Percentiles rank a stretch among this genome's conserved stretches.
phyloP scores from a whole-genome alignment of 1,284 basidiomycete genomes.

The Trichosporon sp. region DNA sequence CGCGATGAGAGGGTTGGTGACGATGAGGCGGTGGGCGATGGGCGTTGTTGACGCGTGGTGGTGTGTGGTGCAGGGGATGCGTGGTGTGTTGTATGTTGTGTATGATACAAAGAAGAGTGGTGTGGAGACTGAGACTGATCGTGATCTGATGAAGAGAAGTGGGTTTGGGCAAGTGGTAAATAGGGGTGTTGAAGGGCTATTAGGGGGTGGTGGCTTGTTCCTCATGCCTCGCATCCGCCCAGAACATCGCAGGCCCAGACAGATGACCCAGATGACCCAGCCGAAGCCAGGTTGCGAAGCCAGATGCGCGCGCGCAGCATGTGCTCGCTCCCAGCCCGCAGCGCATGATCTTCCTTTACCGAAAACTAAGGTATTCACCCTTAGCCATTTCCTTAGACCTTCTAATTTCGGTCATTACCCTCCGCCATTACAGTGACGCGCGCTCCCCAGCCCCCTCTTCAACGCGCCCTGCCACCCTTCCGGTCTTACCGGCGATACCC shows the following conservation, averaged over 20 bases:
- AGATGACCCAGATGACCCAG: neutral
- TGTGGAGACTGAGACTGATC: conserved; percentile 4
- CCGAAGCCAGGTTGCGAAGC: no score
- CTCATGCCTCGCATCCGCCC: neutral
- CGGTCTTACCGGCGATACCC: conserved; percentile 19
- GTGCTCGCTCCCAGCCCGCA: neutral
- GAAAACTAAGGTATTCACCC: conserved; percentile 9
- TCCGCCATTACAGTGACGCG: neutral
- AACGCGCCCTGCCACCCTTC: neutral
- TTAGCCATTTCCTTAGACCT: neutral
- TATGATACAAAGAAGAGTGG: neutral
- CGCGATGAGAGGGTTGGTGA: neutral
- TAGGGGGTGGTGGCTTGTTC: conserved; percentile 13
- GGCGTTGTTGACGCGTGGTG: neutral
- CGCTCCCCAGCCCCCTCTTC: no score
- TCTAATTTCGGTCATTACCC: conserved; percentile 19
- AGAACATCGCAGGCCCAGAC: conserved; percentile 8
- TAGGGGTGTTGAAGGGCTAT: neutral
- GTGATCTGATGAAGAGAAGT: conserved; percentile 17
- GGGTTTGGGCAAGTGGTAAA: conserved; percentile 3
- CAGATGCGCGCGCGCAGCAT: no score
- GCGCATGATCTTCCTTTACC: neutral
- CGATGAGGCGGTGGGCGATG: neutral
- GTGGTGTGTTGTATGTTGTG: neutral
- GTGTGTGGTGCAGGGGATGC: neutral